Evolutionary conservation across 2,329 filamentous ascomycete genomes (phyloP).

Genomic region (Xylariaceae sp.): DNA sequence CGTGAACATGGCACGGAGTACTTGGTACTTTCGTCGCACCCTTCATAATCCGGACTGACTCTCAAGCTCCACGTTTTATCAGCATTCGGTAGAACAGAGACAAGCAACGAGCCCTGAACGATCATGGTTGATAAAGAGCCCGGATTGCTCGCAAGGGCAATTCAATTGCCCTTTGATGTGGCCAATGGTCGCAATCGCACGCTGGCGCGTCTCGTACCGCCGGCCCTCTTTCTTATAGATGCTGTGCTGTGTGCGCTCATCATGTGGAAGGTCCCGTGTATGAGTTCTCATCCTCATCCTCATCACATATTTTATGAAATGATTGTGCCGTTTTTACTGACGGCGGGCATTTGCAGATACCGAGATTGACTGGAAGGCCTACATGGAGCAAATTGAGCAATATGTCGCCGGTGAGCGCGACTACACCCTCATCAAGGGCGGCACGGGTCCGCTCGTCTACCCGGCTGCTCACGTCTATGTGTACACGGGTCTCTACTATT

Average conservation of each 20-base stretch:
- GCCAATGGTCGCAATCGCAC: slow-evolving; percentile 43
- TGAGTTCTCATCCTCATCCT: slow-evolving; percentile 30
- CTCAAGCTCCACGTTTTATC: slow-evolving; percentile 6
- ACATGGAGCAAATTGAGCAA: slow-evolving; percentile 87
- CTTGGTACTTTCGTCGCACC: too few relatives aligned
- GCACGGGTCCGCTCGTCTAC: slow-evolving; percentile 91
- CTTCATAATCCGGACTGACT: not conserved
- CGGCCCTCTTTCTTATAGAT: slow-evolving; percentile 64
- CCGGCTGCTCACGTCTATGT: slow-evolving; percentile 91
- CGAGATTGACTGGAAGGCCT: slow-evolving; percentile 95
- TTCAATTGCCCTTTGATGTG: slow-evolving; percentile 38
- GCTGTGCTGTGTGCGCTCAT: slow-evolving; percentile 66
- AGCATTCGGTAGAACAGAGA: not conserved
- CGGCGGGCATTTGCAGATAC: slow-evolving; percentile 55
- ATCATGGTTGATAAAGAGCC: slow-evolving; percentile 26
- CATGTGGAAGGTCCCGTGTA: slow-evolving; percentile 80
- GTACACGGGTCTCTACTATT: slow-evolving; percentile 70
- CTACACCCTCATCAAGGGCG: slow-evolving; percentile 79
- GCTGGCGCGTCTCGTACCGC: slow-evolving; percentile 48
- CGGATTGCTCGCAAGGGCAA: slow-evolving; percentile 25
- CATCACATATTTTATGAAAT: not conserved
- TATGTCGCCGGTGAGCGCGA: slow-evolving; percentile 81
- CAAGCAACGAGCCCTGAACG: not conserved
- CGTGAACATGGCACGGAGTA: too few relatives aligned
- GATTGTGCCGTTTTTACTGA: not conserved